Evolutionary conservation across 805 yeast genomes (phyloP).

Genomic region (Grigorovia humatica): DNA sequence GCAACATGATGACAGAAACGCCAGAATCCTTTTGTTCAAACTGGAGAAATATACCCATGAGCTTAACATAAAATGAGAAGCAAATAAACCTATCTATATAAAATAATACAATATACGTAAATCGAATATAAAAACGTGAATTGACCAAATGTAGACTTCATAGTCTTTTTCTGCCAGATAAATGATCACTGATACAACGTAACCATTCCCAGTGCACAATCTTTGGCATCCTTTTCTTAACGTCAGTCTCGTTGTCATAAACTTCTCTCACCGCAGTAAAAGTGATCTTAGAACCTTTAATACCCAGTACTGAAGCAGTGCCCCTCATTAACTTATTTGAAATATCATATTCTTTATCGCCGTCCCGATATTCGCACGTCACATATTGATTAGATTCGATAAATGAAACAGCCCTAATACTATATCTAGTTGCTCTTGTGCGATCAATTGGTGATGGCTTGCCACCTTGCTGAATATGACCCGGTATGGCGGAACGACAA

Average conservation of each 20-base stretch:
- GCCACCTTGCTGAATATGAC: constrained; percentile 82
- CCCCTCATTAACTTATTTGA: constrained; percentile 28
- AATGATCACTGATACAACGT: constrained; percentile 70
- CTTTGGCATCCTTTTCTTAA: constrained; percentile 78
- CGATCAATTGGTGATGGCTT: constrained; percentile 71
- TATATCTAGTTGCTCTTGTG: constrained; percentile 61
- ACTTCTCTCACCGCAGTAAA: constrained; percentile 66
- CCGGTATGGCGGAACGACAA: constrained; percentile 75
- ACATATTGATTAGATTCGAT: constrained; percentile 37
- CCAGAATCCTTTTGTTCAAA: no score
- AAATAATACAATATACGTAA: background rate
- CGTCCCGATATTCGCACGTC: constrained; percentile 21
- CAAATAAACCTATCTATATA: background rate
- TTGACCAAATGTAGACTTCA: background rate
- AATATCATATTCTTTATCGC: constrained; percentile 18
- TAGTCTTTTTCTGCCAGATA: constrained; percentile 55
- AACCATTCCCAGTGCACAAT: constrained; percentile 69
- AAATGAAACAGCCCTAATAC: constrained; percentile 58
- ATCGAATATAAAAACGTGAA: background rate
- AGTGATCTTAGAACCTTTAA: constrained; percentile 61
- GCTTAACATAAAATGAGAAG: no score
- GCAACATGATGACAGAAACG: no score
- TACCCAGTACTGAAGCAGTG: constrained; percentile 78
- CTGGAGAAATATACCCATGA: no score
- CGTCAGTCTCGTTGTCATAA: constrained; percentile 80